Conservation (phyloP, 805 yeast genomes). For the Kuraishia molischiana region DNA sequence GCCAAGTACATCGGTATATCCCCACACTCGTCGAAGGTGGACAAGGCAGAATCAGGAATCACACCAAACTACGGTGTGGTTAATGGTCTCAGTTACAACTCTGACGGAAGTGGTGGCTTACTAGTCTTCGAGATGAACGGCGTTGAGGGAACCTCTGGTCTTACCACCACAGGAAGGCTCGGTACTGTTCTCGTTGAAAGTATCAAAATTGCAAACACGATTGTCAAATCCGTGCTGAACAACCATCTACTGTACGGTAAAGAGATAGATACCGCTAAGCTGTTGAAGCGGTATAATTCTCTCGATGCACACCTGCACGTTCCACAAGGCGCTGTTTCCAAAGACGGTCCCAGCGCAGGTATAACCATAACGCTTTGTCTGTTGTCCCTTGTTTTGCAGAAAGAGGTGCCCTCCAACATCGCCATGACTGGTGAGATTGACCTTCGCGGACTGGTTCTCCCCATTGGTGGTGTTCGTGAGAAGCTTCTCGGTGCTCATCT, state of each 20-base stretch:
- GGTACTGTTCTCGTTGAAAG: conserved; percentile 79
- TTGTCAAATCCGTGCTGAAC: conserved; percentile 48
- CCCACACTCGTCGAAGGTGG: conserved; percentile 25
- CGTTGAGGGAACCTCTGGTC: conserved; percentile 35
- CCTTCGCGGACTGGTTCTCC: conserved; percentile 65
- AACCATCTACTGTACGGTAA: conserved; percentile 11
- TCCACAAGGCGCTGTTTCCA: conserved; percentile 36
- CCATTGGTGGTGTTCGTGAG: conserved; percentile 77
- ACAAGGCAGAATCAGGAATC: conserved; percentile 31
- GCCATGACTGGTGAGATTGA: conserved; percentile 91
- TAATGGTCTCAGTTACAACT: conserved; percentile 80
- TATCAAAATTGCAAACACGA: conserved; percentile 67
- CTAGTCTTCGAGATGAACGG: conserved; percentile 71
- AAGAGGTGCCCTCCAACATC: conserved; percentile 33
- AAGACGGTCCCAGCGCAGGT: conserved; percentile 41
- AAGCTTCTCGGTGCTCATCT: conserved; percentile 73
- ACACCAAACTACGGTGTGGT: conserved; percentile 64
- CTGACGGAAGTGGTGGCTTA: conserved; percentile 79
- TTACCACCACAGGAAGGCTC: conserved; percentile 70
- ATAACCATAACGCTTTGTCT: conserved; percentile 39
- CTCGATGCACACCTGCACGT: conserved; percentile 48
- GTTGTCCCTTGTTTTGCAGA: conserved; percentile 30
- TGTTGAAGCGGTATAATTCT: conserved; percentile 35
- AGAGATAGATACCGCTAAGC: conserved; percentile 14
- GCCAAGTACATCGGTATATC: conserved; percentile 60